Base-by-base conservation (phyloP, 2,329 filamentous ascomycete species). In the Neonectria neomacrospora region DNA sequence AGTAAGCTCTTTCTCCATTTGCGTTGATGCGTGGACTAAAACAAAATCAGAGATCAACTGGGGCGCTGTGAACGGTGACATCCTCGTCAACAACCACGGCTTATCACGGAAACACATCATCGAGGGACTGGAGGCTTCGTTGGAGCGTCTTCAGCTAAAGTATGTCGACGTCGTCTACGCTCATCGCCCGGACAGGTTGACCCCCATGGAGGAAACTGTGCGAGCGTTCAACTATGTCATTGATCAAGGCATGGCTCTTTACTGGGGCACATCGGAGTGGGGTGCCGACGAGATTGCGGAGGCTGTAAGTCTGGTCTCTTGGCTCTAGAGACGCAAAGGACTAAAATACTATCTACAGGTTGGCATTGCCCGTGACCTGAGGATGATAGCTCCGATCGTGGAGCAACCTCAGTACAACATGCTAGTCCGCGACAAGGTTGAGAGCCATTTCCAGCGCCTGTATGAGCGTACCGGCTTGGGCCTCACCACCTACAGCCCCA, bases 351-450 rank as follows among this genome's bases (percentile, higher is more conserved):
- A 10, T 9, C 3, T 8, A 5, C 12, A 75, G 71, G 86, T 86
- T 76, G 85, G 64, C 76, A 87, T 80, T 64, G 87, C 90, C 22
- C 85, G 87, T 63, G 82, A 83, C 68, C 80, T 91, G 9, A 82
- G 84, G 5, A 81, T 91, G 55, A 85, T 91, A 53, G 85, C 83
- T 0, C 90, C 89, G 1, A 74, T 90, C 11, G 86, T 89, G 70
- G 90, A 91, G 75, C 90, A 91, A 78, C 89, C 89, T 0, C 81
- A 86, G 66, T 91, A 91, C 80, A 91, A 90, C 78, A 82, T 91
- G 70, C 79, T 91, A 2, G 78, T 78, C 26, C 84, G 90, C 30
- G 80, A 86, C 65, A 86, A 86, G 71, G 88, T 91, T 16, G 89
- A 91, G 75, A 81, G 81, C 56, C 87, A 91, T 70, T 91, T 85